Base-by-base conservation (phyloP, 2,329 filamentous ascomycete species). In the Diaporthe ilicicola region DNA sequence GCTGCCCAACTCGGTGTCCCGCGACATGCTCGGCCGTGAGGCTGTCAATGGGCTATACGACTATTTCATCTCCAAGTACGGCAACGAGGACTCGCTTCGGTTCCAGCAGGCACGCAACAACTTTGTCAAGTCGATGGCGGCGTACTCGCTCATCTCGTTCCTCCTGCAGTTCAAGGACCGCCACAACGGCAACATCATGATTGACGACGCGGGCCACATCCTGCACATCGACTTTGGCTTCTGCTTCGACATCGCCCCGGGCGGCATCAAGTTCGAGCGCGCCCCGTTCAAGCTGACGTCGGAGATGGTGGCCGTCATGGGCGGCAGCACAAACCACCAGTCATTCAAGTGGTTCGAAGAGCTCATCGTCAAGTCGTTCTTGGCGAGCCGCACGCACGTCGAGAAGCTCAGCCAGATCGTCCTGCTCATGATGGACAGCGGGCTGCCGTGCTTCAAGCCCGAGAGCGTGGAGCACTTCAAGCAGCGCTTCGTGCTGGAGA, bases 241-340 rank as follows among this genome's bases (percentile, higher is more conserved):
- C 88, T 98, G 95, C 84, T 99, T 99, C 83, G 97, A 99, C 79
- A 98, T 99, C 76, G 96, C 95, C 1, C 96, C 96, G 0, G 96
- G 96, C 59, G 96, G 97, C 72, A 94, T 99, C 78, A 95, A 95
- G 76, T 99, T 99, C 79, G 96, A 99, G 85, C 92, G 96, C 29
- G 96, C 96, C 0, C 96, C 96, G 0, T 99, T 99, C 88, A 99
- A 99, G 84, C 90, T 99, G 68, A 99, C 96, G 0, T 89, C 91
- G 9, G 96, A 99, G 81, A 99, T 99, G 97, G 89, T 99, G 72
- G 94, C 95, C n/a, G 96, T 99, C 76, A 98, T 99, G 95, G 95
- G 96, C 67, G 95, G 95, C 71, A 91, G 88, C 68, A 92, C 90
- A 3, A 91, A 92, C 51, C 93, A 95, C 66, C 95, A 98, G 81